Evolutionary conservation across 2,329 filamentous ascomycete species (phyloP).

Genomic region (Dothidotthia symphoricarpi): DNA sequence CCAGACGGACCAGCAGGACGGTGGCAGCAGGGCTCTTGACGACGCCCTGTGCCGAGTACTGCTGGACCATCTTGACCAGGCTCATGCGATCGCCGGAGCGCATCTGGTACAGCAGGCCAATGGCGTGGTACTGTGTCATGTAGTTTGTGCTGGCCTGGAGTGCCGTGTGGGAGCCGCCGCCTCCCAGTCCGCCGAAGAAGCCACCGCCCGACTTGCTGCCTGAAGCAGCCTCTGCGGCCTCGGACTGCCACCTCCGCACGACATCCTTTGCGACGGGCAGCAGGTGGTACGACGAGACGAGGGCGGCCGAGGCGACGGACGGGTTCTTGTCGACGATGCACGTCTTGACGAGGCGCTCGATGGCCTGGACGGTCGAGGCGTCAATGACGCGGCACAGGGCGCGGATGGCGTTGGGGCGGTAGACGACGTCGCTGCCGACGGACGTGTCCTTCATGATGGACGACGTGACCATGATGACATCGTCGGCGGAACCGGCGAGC

Average conservation of each 20-base stretch:
- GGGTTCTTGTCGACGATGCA: slow-evolving; percentile 99
- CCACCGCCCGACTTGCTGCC: slow-evolving; percentile 84
- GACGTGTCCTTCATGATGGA: slow-evolving; percentile 99
- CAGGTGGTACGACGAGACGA: slow-evolving; percentile 96
- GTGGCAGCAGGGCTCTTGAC: slow-evolving; percentile 94
- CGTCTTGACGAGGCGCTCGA: slow-evolving; percentile 98
- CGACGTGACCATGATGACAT: slow-evolving; percentile 99
- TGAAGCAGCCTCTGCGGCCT: slow-evolving; percentile 94
- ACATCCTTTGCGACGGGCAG: slow-evolving; percentile 94
- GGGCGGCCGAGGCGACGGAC: slow-evolving; percentile 90
- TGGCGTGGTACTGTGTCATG: slow-evolving; percentile 98
- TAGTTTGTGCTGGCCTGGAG: slow-evolving; percentile 75
- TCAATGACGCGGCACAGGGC: slow-evolving; percentile 93
- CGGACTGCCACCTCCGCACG: slow-evolving; percentile 95
- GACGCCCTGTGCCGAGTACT: slow-evolving; percentile 86
- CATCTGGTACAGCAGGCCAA: slow-evolving; percentile 97
- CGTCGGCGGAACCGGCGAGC: slow-evolving; percentile 88
- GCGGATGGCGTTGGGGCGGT: slow-evolving; percentile 92
- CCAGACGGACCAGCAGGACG: slow-evolving; percentile 87
- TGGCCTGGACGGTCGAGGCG: slow-evolving; percentile 93
- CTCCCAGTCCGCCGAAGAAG: slow-evolving; percentile 81
- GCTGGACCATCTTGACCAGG: slow-evolving; percentile 99
- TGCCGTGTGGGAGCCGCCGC: slow-evolving; percentile 71
- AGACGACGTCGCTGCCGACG: slow-evolving; percentile 78
- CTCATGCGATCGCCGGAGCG: slow-evolving; percentile 97